phyloP scores from a whole-genome alignment of 371 early-diverging fungal species.

The Mortierella sp. region DNA sequence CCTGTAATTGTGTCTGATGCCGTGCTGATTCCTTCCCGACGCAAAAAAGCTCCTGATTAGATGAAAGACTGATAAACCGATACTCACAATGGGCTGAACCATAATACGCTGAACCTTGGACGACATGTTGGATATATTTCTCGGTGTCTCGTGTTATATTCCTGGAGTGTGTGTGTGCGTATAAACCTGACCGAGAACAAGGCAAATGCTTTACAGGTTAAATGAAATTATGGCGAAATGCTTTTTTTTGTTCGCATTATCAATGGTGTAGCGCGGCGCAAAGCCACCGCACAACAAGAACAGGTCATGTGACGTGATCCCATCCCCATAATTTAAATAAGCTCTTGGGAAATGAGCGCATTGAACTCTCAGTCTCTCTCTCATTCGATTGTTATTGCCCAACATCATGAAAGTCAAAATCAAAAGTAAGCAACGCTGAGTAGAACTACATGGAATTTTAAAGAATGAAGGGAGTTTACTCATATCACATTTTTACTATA shows the following conservation, averaged over 20 bases:
- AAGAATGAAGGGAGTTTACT: background rate
- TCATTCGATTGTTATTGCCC: background rate
- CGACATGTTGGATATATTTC: constrained; percentile 66
- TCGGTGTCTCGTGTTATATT: background rate
- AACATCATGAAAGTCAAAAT: constrained; percentile 52
- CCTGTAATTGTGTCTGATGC: background rate
- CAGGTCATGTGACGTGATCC: background rate
- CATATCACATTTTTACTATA: background rate
- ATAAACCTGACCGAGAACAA: background rate
- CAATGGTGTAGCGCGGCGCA: constrained; percentile 4
- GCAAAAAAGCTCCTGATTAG: constrained; percentile 13
- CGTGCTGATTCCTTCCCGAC: background rate
- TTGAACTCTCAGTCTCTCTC: too few relatives aligned
- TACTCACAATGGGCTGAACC: constrained; percentile 95
- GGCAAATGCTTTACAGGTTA: background rate
- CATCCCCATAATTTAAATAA: too few relatives aligned
- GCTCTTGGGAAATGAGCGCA: too few relatives aligned
- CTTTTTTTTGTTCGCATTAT: background rate
- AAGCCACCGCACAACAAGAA: constrained; percentile 33
- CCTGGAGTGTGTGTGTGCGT: background rate
- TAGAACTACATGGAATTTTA: background rate
- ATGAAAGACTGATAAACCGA: background rate
- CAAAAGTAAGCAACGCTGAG: constrained; percentile 26
- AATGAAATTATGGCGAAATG: background rate
- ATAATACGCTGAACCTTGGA: constrained; percentile 94